phyloP scores from a whole-genome alignment of 441 rosid species.

The Gossypium gossypioides region DNA sequence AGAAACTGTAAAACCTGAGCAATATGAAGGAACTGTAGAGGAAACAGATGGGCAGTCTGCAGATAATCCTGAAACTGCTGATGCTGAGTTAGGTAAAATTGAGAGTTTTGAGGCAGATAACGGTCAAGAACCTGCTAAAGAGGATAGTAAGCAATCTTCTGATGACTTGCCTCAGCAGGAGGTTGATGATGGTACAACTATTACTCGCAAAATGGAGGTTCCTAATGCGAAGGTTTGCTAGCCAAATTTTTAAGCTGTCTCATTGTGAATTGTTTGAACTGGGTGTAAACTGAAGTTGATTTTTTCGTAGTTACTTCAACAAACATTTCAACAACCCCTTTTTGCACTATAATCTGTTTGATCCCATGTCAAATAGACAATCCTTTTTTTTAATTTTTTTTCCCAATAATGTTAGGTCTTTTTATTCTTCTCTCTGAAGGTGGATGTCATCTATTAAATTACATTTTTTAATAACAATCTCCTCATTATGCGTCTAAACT shows the following conservation, averaged over 20 bases:
- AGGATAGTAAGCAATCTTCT: conserved; percentile 22
- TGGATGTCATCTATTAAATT: neutral
- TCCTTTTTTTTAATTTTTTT: neutral
- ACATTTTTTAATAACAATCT: neutral
- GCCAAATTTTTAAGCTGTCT: neutral
- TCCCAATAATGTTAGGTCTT: neutral
- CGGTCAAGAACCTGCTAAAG: conserved; percentile 22
- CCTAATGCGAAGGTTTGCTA: conserved; percentile 70
- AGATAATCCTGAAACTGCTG: conserved; percentile 21
- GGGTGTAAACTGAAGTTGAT: neutral
- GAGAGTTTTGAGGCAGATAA: conserved; percentile 22
- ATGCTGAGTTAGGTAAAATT: conserved; percentile 20
- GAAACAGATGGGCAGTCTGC: conserved; percentile 16
- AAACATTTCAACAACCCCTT: neutral
- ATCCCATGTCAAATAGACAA: neutral
- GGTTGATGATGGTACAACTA: conserved; percentile 29
- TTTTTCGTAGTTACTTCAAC: neutral
- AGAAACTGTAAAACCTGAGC: conserved; percentile 10
- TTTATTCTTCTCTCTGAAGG: neutral
- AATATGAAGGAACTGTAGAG: conserved; percentile 12
- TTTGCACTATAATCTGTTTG: neutral
- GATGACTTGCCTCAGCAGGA: conserved; percentile 19
- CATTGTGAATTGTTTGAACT: neutral
- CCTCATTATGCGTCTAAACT: neutral
- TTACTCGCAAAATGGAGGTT: conserved; percentile 54